Percentiles rank a stretch among this genome's conserved stretches.
Evolutionary conservation across 2,329 filamentous ascomycete species (phyloP).

Genomic region (Monilinia vaccinii-corymbosi): DNA sequence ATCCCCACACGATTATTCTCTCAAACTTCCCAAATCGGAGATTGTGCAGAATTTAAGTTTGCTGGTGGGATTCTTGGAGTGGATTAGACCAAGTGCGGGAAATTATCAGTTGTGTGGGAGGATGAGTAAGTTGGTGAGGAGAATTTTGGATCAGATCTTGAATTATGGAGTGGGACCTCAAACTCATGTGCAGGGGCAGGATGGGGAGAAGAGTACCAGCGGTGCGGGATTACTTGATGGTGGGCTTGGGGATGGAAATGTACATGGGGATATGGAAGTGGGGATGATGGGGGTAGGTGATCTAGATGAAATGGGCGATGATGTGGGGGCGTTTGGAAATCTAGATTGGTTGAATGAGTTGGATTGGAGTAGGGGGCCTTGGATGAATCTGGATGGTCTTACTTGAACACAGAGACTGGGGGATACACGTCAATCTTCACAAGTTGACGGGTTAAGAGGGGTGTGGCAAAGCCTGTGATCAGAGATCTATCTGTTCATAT

Average conservation of each 20-base stretch:
- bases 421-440: no score
- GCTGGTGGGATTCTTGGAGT: slow-evolving; percentile 42
- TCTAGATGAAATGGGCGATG: slow-evolving; percentile 15
- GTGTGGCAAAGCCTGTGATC: no score
- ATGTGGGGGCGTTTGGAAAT: slow-evolving; percentile 21
- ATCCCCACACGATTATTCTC: slow-evolving; percentile 23
- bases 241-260: neutral
- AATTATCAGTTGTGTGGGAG: slow-evolving; percentile 40
- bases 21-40: slow-evolving; percentile 35
- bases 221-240: neutral
- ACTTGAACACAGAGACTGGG: neutral
- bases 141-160: slow-evolving; percentile 41
- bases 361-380: slow-evolving; percentile 27
- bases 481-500: no score
- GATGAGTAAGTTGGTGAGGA: slow-evolving; percentile 40
- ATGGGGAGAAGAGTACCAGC: neutral
- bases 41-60: slow-evolving; percentile 45
- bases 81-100: slow-evolving; percentile 39
- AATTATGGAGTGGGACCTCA: neutral
- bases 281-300: neutral
- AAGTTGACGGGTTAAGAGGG: no score
- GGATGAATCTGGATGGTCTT: slow-evolving; percentile 23
- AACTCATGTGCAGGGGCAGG: neutral
- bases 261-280: neutral
- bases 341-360: slow-evolving; percentile 27